Base-by-base conservation (phyloP, 2,329 filamentous ascomycete species). In the Fonsecaea nubica region DNA sequence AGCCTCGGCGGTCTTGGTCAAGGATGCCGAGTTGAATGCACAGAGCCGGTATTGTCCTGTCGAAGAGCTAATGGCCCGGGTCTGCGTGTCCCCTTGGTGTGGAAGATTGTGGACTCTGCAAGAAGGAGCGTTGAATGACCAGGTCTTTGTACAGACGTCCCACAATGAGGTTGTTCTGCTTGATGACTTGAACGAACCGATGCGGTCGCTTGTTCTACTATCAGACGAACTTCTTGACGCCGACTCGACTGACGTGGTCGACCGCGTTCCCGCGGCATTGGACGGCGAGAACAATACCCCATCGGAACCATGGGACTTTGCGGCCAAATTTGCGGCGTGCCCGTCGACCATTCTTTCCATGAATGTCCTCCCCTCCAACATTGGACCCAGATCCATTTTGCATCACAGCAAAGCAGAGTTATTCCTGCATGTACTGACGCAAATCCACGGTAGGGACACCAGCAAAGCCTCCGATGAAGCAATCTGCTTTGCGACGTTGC, bases 41-140 rank as follows among this genome's bases (percentile, higher is more conserved):
- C 52, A 36, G 33, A 36, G 52, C 30, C 33, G 30, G 13, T 36
- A 55, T 7, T 33, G 30, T 13, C 30, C 30, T 33, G 4, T 36
- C 30, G 52, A 55, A 55, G 52, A 55, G 25, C 25, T 55, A 25
- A 33, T 35, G 30, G 52, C 52, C 30, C 52, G 52, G 2, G 33
- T 55, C 13, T 33, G 30, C 30, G 30, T 33, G 13, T 55, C 52
- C 12, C 30, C 30, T 30, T 55, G 52, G 52, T 33, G 30, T 35
- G 13, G 12, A n/a, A 25, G 52, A 7, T 12, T 55, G 52, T 55
- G 52, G 52, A 55, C 52, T 35, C 52, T 55, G 30, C 52, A 55
- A 12, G 52, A 55, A 55, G 52, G 30, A n/a, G 25, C 33, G n/a
- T 55, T 55, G 52, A 50, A 50, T 21, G 45, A 50, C 18, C 18